Percentiles rank a stretch among this genome's conserved stretches.
Conservation (phyloP, 1,284 basidiomycete genomes). For the Ustilago esculenta region DNA sequence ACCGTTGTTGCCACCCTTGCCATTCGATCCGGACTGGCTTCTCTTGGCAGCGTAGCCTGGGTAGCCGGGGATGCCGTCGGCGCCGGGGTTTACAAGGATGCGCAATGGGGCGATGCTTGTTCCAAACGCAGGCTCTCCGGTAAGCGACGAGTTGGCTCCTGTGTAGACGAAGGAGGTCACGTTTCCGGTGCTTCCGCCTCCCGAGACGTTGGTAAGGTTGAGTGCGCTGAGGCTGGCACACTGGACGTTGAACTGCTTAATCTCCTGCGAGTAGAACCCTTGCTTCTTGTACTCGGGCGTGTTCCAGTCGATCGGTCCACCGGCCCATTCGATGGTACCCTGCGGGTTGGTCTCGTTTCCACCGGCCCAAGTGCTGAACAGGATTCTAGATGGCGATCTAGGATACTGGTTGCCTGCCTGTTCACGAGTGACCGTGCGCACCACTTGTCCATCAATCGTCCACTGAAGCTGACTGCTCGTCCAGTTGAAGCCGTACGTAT, state of each 20-base stretch:
- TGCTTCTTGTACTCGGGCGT: slow-evolving; percentile 42
- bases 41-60: slow-evolving; percentile 16
- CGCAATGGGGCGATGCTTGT: slow-evolving; percentile 22
- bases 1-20: slow-evolving; percentile 27
- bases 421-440: slow-evolving; percentile 44
- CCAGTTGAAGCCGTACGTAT: slow-evolving; percentile 61
- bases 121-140: slow-evolving; percentile 41
- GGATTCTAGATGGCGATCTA: slow-evolving; percentile 52
- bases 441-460: slow-evolving; percentile 51
- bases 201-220: slow-evolving; percentile 17
- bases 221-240: slow-evolving; percentile 37
- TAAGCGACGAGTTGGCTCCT: slow-evolving; percentile 28
- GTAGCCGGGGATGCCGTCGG: slow-evolving; percentile 33
- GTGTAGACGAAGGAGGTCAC: slow-evolving; percentile 61
- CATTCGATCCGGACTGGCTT: slow-evolving; percentile 7
- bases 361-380: slow-evolving; percentile 57
- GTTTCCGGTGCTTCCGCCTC: slow-evolving; percentile 14
- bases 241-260: slow-evolving; percentile 45
- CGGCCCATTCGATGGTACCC: slow-evolving; percentile 56
- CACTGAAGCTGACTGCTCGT: slow-evolving; percentile 50
- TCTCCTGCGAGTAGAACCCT: slow-evolving; percentile 61
- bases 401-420: slow-evolving; percentile 47
- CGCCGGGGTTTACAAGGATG: slow-evolving; percentile 24
- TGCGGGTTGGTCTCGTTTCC: slow-evolving; percentile 40
- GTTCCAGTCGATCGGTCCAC: slow-evolving; percentile 54